phyloP scores from a whole-genome alignment of 2,329 filamentous ascomycete species.

The Cryphonectria carpinicola region DNA sequence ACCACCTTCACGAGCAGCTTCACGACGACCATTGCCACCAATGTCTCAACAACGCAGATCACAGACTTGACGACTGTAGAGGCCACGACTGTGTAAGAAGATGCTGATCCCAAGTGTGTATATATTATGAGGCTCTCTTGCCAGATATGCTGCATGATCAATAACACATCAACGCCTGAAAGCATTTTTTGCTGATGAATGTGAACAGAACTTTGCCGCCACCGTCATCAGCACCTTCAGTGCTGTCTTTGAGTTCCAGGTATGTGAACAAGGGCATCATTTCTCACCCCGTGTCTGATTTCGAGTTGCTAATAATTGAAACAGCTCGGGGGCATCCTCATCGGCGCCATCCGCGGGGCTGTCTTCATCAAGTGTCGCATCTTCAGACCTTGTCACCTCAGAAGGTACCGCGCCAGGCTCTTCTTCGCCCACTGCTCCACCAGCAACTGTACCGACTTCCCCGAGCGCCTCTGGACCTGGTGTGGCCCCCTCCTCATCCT shows the following conservation, averaged over 20 bases:
- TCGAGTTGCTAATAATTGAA: conserved; percentile 1
- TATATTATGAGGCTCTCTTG: background rate
- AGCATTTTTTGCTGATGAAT: background rate
- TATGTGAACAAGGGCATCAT: background rate
- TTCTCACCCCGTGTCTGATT: background rate
- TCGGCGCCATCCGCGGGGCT: background rate
- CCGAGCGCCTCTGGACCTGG: background rate
- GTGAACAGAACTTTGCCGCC: conserved; percentile 2
- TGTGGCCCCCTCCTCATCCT: background rate
- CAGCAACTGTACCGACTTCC: background rate
- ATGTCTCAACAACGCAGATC: conserved; percentile 26
- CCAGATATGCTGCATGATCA: background rate
- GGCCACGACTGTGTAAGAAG: conserved; percentile 12
- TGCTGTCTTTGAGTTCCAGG: background rate
- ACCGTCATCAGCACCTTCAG: background rate
- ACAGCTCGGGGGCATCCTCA: background rate
- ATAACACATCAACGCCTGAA: background rate
- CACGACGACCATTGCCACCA: conserved; percentile 27
- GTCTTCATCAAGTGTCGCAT: background rate
- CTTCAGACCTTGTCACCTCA: background rate
- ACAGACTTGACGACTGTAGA: conserved; percentile 24
- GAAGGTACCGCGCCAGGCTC: background rate
- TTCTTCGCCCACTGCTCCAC: background rate
- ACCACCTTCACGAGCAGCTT: conserved; percentile 26
- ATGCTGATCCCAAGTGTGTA: background rate